These are phyloP conservation scores for Castanea sativa DNA, from an alignment of 306 rosid species.

Conservation along the genomic window DNA sequence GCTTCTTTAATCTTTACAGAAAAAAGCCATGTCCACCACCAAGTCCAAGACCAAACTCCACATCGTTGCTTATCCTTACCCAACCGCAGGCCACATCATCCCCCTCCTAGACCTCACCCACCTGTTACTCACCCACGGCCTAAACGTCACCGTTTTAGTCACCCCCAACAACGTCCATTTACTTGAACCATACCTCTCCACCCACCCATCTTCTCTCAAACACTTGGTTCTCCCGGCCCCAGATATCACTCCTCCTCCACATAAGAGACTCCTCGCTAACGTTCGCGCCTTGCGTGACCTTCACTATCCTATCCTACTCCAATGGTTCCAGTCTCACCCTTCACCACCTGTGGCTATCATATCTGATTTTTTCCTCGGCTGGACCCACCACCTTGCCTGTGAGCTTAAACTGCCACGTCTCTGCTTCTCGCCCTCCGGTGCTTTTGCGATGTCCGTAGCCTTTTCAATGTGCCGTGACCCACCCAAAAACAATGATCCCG, in stretches of 20 bases:
- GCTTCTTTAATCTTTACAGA: background rate
- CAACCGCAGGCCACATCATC: conserved; percentile 45
- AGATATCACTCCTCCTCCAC: background rate
- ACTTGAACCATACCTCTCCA: conserved; percentile 23
- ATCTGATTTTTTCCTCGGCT: conserved; percentile 47
- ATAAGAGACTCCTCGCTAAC: background rate
- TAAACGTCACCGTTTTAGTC: conserved; percentile 39
- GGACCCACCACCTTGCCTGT: conserved; percentile 42
- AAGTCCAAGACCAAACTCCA: conserved; percentile 11
- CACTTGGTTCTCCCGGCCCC: no score
- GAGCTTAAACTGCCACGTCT: conserved; percentile 29
- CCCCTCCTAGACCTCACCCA: conserved; percentile 38
- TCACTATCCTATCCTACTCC: conserved; percentile 33
- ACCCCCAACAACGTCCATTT: conserved; percentile 23
- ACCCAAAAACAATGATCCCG: conserved; percentile 5
- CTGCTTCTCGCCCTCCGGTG: conserved; percentile 46
- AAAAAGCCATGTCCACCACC: background rate
- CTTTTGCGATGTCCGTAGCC: background rate
- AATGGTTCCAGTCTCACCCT: conserved; percentile 32
- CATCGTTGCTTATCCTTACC: conserved; percentile 39
- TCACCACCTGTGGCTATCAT: conserved; percentile 33
- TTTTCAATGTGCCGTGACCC: conserved; percentile 30
- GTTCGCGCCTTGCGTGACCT: conserved; percentile 21
- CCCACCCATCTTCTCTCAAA: no score
- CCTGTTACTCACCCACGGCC: conserved; percentile 27